Conservation (phyloP, 768 basidiomycete species). For the Podaxis mareebaensis region DNA sequence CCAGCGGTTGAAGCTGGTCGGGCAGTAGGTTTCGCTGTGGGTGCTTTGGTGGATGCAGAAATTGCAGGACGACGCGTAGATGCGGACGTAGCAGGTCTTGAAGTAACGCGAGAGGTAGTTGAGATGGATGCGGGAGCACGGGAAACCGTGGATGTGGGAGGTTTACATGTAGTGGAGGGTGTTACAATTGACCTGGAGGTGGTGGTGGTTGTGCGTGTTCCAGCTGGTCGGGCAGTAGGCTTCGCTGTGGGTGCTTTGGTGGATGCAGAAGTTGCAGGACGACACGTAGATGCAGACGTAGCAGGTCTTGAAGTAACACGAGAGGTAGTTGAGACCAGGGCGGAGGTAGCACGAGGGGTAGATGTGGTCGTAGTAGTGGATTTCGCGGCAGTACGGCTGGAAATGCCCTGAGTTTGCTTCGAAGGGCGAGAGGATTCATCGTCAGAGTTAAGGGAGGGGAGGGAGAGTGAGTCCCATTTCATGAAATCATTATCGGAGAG, state of each 20-base stretch:
- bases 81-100: background rate
- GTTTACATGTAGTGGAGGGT: background rate
- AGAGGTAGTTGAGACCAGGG: background rate
- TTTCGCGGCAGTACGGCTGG: background rate
- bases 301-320: background rate
- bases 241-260: background rate
- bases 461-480: conserved; percentile 31
- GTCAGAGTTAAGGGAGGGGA: conserved; percentile 26
- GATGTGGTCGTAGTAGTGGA: background rate
- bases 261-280: background rate
- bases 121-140: background rate
- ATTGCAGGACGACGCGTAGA: background rate
- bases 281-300: background rate
- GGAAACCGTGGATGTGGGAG: too few relatives aligned
- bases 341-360: background rate
- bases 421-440: background rate
- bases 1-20: background rate
- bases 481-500: conserved; percentile 22
- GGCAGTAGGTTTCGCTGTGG: background rate
- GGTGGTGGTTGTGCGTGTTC: background rate
- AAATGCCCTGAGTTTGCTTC: background rate
- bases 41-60: background rate
- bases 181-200: background rate
- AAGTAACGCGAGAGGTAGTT: background rate
- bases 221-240: background rate